Evolutionary conservation across 2,329 filamentous ascomycete genomes (phyloP).

Genomic region (Ustulina deusta): DNA sequence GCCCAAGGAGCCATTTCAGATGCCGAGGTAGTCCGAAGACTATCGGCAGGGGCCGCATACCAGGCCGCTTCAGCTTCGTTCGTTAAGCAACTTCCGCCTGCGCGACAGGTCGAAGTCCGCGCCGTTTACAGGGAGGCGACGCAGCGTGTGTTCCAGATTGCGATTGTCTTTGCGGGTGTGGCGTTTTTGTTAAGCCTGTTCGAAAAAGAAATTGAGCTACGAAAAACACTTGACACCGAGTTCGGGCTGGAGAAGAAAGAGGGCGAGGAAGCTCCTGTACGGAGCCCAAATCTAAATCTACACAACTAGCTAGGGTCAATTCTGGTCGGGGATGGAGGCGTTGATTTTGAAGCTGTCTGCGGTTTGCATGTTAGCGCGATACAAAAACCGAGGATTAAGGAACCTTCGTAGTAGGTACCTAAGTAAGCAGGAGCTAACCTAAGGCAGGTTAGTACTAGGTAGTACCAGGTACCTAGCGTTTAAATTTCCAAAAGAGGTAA

Average conservation of each 20-base stretch:
- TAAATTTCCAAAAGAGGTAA: too few species aligned
- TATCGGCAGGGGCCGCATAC: conserved; percentile 42
- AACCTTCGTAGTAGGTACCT: too few species aligned
- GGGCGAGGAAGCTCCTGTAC: too few species aligned
- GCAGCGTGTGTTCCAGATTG: conserved; percentile 54
- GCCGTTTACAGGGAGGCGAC: conserved; percentile 52
- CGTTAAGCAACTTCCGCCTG: conserved; percentile 34
- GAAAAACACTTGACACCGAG: conserved; percentile 54
- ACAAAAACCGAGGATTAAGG: too few species aligned
- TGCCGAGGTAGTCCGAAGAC: conserved; percentile 19
- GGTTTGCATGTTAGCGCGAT: too few species aligned
- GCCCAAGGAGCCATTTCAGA: conserved; percentile 20
- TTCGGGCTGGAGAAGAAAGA: conserved; percentile 54
- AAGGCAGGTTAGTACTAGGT: too few species aligned
- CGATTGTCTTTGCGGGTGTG: conserved; percentile 49
- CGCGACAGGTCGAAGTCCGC: conserved; percentile 47
- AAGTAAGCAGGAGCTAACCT: too few species aligned
- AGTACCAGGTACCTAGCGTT: too few species aligned
- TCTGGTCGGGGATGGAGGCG: too few species aligned
- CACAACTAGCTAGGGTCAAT: too few species aligned
- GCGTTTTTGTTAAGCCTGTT: conserved; percentile 52
- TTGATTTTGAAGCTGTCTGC: too few species aligned
- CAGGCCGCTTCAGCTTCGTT: conserved; percentile 40
- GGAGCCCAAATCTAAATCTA: too few species aligned
- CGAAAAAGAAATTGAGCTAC: conserved; percentile 54